phyloP scores from a whole-genome alignment of 768 basidiomycete genomes.

The Butyriboletus loyo region DNA sequence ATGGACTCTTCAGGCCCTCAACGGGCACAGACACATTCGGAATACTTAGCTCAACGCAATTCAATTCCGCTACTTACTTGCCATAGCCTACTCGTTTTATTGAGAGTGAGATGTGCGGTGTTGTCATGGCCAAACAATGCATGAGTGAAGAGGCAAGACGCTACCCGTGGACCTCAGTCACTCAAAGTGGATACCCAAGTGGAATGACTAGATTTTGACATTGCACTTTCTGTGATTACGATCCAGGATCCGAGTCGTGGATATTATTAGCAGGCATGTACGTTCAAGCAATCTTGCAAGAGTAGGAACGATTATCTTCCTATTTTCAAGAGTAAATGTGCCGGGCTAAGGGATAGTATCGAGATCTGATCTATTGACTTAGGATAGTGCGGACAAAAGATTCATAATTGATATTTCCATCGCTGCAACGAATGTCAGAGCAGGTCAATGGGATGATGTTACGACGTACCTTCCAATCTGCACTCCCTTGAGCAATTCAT shows the following conservation, averaged over 20 bases:
- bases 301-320: background rate
- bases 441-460: background rate
- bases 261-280: background rate
- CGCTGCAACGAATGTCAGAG: conserved; percentile 44
- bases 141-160: background rate
- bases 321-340: background rate
- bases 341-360: background rate
- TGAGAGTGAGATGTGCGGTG: background rate
- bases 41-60: background rate
- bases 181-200: background rate
- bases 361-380: conserved; percentile 55
- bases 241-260: background rate
- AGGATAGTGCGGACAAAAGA: conserved; percentile 94
- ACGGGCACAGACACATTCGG: conserved; percentile 4
- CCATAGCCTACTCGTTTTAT: background rate
- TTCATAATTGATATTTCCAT: conserved; percentile 97
- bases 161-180: background rate
- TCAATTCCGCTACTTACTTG: background rate
- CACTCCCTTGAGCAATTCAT: conserved; percentile 94
- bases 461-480: conserved; percentile 83
- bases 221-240: background rate
- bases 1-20: conserved; percentile 8
- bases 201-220: background rate
- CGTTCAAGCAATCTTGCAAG: background rate
- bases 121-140: too few relatives aligned